Base-by-base conservation (phyloP, 257 asterid species). In the Knoxia roxburghii region DNA sequence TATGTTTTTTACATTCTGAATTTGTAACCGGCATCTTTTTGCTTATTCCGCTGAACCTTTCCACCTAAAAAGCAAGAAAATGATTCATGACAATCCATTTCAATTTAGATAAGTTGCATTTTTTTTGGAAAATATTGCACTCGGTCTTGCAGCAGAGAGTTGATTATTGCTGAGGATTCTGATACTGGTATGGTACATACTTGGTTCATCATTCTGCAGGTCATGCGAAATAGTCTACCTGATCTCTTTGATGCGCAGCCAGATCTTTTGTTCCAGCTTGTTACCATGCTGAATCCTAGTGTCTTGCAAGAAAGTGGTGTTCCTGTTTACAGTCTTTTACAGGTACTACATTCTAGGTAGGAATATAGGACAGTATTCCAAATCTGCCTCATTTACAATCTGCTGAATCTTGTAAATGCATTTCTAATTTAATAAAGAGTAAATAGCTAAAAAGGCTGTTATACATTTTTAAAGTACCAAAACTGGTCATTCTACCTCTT, bases 201-300 rank as follows among this genome's bases (percentile, higher is more conserved):
- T 24, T 60, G 41, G 54, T n/a, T 50, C 55, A 37, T 67, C 58
- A 50, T 62, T 53, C 20, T 73, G 76, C 82, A 92, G 97, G 97
- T 87, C 60, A 92, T 92, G 97, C 86, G 87, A 46, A 77, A 82
- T 62, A 82, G 93, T 80, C 89, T 92, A 64, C 98, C 98, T 35
- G 97, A 92, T 83, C 84, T 92, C 78, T 92, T 92, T 78, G 98
- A 92, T 74, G 93, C 96, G 50, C 98, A 92, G 60, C 98, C 97
- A 4, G 98, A 92, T 74, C 82, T 92, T 66, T 72, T 92, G 75
- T 92, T 92, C 81, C 98, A 92, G 89, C 96, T 92, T 43, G 89
- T 92, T 65, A 92, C 98, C 8, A 92, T 92, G 98, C 87, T 92
- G 80, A 89, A 87, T 74, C 98, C 98, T 21, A 76, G 85, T 46